Percentiles rank a stretch among this genome's conserved stretches.
Conservation (phyloP, 352 stramenopile species). For the Nothophytophthora sp. region DNA sequence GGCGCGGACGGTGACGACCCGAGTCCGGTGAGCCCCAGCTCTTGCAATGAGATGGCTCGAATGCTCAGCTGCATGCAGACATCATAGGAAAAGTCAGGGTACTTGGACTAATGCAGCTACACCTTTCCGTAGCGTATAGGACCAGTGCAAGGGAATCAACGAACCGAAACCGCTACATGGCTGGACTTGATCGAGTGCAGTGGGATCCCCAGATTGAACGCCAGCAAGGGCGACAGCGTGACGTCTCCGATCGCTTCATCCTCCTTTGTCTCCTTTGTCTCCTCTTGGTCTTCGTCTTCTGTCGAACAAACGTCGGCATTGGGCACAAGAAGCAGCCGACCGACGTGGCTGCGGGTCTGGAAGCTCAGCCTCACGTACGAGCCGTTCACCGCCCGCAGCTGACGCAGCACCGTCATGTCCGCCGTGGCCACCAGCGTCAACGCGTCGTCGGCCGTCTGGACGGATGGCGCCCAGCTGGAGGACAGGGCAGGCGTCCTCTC, state of each 20-base stretch:
- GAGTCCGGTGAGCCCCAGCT: conserved; percentile 41
- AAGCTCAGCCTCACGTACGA: conserved; percentile 46
- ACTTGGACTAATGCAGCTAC: no score
- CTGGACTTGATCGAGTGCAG: conserved; percentile 31
- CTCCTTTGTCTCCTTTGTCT: conserved; percentile 1
- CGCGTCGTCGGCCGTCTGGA: conserved; percentile 19
- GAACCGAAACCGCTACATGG: conserved; percentile 32
- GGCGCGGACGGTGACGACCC: conserved; percentile 9
- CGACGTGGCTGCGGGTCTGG: conserved; percentile 29
- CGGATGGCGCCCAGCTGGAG: no score
- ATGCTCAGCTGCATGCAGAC: conserved; percentile 32
- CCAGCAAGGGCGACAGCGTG: conserved; percentile 65
- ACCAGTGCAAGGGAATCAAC: not conserved
- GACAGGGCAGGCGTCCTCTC: not conserved
- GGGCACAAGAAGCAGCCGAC: conserved; percentile 29
- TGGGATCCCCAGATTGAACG: conserved; percentile 72
- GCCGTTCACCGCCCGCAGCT: conserved; percentile 47
- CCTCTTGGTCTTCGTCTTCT: not conserved
- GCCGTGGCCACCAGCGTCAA: conserved; percentile 38
- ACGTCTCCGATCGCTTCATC: conserved; percentile 21
- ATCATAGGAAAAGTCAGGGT: not conserved
- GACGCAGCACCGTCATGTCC: conserved; percentile 41
- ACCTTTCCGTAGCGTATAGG: not conserved
- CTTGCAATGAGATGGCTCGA: conserved; percentile 32
- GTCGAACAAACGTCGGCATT: conserved; percentile 4